Evolutionary conservation across 129 eudicot genomes (phyloP).

Genomic region (Escallonia herrerae): DNA sequence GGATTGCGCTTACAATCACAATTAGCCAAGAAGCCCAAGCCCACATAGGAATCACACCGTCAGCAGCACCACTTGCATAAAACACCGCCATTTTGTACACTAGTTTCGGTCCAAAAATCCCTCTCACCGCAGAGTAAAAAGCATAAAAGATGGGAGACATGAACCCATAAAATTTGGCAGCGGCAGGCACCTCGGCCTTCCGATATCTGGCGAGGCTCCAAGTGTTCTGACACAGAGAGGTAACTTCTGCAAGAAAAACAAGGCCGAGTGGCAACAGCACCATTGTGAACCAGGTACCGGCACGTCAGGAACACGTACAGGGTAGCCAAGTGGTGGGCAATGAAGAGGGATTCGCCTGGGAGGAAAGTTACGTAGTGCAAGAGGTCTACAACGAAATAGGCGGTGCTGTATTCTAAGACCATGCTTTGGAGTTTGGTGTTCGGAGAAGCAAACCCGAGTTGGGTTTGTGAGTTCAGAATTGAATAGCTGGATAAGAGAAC

Average conservation of each 20-base stretch:
- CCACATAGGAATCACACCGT: conserved; percentile 56
- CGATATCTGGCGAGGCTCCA: conserved; percentile 60
- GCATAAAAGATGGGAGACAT: conserved; percentile 61
- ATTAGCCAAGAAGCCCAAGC: conserved; percentile 82
- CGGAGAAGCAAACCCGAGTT: conserved; percentile 33
- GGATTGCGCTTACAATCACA: conserved; percentile 43
- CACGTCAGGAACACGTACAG: conserved; percentile 64
- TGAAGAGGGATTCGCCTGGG: too few species aligned
- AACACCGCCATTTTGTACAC: conserved; percentile 42
- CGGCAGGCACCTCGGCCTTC: conserved; percentile 37
- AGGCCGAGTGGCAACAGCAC: conserved; percentile 50
- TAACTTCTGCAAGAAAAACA: conserved; percentile 67
- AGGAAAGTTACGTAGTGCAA: conserved; percentile 54
- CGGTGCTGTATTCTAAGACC: conserved; percentile 71
- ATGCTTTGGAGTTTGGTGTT: conserved; percentile 57
- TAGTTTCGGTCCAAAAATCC: conserved; percentile 56
- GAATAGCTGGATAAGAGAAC: conserved; percentile 40
- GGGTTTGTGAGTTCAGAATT: conserved; percentile 24
- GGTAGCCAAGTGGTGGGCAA: conserved; percentile 72
- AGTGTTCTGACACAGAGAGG: conserved; percentile 58
- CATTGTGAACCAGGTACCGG: conserved; percentile 42
- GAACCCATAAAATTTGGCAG: conserved; percentile 27
- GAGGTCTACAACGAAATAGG: conserved; percentile 67
- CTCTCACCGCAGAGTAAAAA: conserved; percentile 56
- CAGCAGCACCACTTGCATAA: conserved; percentile 44